phyloP scores from a whole-genome alignment of 805 yeast genomes.

The Kurtzmaniella fragi region DNA sequence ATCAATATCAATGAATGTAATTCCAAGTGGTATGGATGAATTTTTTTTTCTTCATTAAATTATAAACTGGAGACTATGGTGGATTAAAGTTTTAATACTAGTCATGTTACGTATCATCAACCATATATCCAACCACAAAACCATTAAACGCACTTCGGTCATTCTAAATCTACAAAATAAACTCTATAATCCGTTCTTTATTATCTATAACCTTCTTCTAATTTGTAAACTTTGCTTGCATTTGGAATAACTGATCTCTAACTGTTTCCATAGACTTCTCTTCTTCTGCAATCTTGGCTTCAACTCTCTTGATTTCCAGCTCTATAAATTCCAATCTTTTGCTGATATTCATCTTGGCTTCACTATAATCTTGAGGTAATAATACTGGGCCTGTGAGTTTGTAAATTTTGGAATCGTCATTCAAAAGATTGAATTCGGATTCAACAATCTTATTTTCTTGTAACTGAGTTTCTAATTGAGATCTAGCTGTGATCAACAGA shows the following conservation, averaged over 20 bases:
- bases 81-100: no score
- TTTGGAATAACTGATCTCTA: conserved; percentile 48
- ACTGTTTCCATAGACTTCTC: conserved; percentile 52
- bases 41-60: no score
- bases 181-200: conserved; percentile 3
- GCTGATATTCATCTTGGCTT: conserved; percentile 77
- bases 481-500: conserved; percentile 66
- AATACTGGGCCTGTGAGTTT: conserved; percentile 91
- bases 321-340: conserved; percentile 88
- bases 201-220: background rate
- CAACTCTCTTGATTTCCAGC: conserved; percentile 72
- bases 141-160: no score
- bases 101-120: no score
- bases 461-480: conserved; percentile 84
- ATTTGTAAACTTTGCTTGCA: conserved; percentile 33
- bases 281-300: conserved; percentile 49
- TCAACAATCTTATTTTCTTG: conserved; percentile 92
- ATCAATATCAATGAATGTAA: no score
- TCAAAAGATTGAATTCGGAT: conserved; percentile 64
- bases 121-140: no score
- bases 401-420: conserved; percentile 71
- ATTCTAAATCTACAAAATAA: conserved; percentile 1
- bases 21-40: no score
- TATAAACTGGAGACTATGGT: no score
- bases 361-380: conserved; percentile 79